Evolutionary conservation across 1,139 yeast genomes (phyloP), one percentile per base, ranked within the genome.

Genomic region (Saccharomyces hybrid): DNA sequence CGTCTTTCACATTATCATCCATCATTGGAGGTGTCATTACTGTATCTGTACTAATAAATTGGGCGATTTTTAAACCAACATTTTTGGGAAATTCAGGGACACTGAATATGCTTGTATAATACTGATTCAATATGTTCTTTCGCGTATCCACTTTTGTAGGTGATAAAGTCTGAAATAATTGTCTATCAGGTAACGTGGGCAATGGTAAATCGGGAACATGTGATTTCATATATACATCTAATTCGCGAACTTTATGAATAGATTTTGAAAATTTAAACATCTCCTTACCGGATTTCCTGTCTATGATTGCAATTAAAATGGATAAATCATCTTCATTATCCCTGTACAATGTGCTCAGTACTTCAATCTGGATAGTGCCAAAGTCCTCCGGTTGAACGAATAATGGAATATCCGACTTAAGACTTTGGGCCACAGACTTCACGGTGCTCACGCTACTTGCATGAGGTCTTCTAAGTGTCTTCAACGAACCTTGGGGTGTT

Each of bases 201-300:
- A 87, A 70, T 20, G 85, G 78, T 61, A 80, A 83, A 44, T 80
- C 72, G 55, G 80, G 82, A 13, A 81, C 75, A 27, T 79, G 62
- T 4, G 73, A 74, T 54, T 87, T 72, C 6, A 86, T 72, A 51
- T 77, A 79, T 29, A 72, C 70, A 66, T 87, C 91, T 54, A 88
- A 76, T 13, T 76, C 75, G 6, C 71, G 59, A 28, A 88, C 69
- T 61, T 84, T 85, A 1, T 77, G 71, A 54, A 79, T 76, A 2
- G 83, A 73, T 64, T 89, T 88, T 29, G 83, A 72, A 52, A 86
- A 78, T 59, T 83, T 77, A 87, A 95, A 88, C 77, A 86, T 79
- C 63, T 83, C 88, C 61, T 83, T 83, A 31, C 73, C 75, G 1
- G 84, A 71, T 8, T 73, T 80, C 31, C 82, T 74, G 63, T 87